Conservation (phyloP, 2,329 filamentous ascomycete species). For the Neonectria faginata region DNA sequence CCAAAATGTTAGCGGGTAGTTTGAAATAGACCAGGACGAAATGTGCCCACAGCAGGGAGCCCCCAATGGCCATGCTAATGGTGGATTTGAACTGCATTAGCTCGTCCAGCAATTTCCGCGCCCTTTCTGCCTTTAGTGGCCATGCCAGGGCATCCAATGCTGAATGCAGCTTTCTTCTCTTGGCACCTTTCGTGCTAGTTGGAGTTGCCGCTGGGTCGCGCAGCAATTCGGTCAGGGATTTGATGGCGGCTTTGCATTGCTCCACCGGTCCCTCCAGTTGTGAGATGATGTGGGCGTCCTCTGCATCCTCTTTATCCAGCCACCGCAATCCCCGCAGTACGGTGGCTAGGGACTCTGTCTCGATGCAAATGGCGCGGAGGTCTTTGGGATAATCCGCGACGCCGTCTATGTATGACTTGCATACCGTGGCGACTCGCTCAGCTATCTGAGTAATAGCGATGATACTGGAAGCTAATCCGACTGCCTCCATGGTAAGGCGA, state of each 20-base stretch:
- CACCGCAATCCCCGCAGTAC: not conserved
- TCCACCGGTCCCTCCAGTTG: constrained; percentile 7
- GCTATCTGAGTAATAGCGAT: not conserved
- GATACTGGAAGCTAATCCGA: not conserved
- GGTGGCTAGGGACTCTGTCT: not conserved
- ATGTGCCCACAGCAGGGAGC: not conserved
- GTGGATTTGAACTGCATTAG: constrained; percentile 11
- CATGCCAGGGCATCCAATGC: constrained; percentile 1
- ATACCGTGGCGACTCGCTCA: not conserved
- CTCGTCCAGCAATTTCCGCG: constrained; percentile 5
- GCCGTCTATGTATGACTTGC: constrained; percentile 15
- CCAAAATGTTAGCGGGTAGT: not conserved
- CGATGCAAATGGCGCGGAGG: constrained; percentile 6
- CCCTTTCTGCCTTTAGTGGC: constrained; percentile 4
- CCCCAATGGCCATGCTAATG: constrained; percentile 5
- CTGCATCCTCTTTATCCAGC: not conserved
- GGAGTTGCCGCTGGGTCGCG: not conserved
- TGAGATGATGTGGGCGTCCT: constrained; percentile 3
- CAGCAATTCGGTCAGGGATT: constrained; percentile 1
- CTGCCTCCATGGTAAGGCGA: not conserved
- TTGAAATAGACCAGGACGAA: not conserved
- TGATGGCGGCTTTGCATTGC: constrained; percentile 1
- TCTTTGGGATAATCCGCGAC: constrained; percentile 11
- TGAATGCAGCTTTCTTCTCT: not conserved
- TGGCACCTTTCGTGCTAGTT: not conserved